Conservation (phyloP, 352 stramenopile species). For the Phytophthora sp. region DNA sequence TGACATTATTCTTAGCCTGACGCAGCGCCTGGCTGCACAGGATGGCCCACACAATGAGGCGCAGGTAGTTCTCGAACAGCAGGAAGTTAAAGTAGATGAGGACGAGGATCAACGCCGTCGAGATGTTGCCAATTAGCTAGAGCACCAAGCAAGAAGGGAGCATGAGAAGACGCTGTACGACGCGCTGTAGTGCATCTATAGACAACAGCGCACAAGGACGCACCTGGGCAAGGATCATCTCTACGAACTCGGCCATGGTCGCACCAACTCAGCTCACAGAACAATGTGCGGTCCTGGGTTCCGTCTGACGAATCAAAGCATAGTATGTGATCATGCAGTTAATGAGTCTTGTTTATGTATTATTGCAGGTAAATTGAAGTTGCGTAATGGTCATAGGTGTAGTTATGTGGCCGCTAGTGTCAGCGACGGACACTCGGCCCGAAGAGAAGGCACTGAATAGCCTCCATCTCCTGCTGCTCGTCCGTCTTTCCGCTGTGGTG, state of each 20-base stretch:
- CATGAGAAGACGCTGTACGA: background rate
- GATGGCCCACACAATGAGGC: constrained; percentile 88
- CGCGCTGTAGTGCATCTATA: background rate
- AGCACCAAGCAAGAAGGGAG: background rate
- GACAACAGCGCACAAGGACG: constrained; percentile 5
- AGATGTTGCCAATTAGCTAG: constrained; percentile 89
- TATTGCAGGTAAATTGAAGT: constrained; percentile 33
- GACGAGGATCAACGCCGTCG: constrained; percentile 83
- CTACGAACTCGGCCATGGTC: constrained; percentile 80
- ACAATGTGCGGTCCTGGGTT: constrained; percentile 13
- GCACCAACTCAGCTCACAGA: background rate
- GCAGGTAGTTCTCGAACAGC: constrained; percentile 90
- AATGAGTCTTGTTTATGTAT: constrained; percentile 20
- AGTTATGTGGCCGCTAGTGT: constrained; percentile 22
- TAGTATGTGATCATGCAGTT: constrained; percentile 16
- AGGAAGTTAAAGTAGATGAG: constrained; percentile 92
- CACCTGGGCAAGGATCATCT: constrained; percentile 87
- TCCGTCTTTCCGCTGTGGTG: constrained; percentile 42
- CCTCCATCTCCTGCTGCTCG: constrained; percentile 65
- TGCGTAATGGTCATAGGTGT: constrained; percentile 16
- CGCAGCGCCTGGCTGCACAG: constrained; percentile 87
- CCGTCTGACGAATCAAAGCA: constrained; percentile 20
- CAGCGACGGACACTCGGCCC: constrained; percentile 3
- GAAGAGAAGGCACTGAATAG: constrained; percentile 66
- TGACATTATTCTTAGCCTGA: constrained; percentile 86